These are phyloP conservation scores for Evansstolkia leycettana DNA, from an alignment of 495 filamentous ascomycete genomes.

Conservation along the genomic window DNA sequence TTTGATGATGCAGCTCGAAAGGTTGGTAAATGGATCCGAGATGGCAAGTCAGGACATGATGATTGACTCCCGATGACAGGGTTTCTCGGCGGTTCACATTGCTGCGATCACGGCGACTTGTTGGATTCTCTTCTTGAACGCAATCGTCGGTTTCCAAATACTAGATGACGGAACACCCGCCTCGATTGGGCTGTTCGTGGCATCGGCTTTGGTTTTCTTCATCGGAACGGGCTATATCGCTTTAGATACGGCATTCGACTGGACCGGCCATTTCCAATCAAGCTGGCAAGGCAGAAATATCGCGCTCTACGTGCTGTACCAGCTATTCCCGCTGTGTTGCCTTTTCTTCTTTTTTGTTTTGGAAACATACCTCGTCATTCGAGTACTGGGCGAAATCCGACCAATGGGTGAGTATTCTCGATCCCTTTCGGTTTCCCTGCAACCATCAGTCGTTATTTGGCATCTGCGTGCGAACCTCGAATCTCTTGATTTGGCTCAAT, in stretches of 20 bases:
- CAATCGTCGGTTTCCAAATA: conserved; percentile 82
- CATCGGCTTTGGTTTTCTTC: conserved; percentile 60
- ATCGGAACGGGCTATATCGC: conserved; percentile 92
- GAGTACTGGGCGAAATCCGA: conserved; percentile 69
- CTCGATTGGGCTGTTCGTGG: conserved; percentile 62
- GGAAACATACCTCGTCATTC: conserved; percentile 69
- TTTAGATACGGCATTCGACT: conserved; percentile 81
- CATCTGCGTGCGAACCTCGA: too few relatives aligned
- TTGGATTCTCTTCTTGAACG: conserved; percentile 90
- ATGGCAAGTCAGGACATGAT: neutral
- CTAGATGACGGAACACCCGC: conserved; percentile 86
- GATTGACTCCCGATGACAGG: conserved; percentile 34
- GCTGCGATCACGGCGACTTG: conserved; percentile 75
- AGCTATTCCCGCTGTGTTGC: conserved; percentile 81
- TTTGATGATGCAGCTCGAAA: conserved; percentile 51
- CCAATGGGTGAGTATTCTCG: conserved; percentile 58
- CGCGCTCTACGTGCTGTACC: conserved; percentile 87
- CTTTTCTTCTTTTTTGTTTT: conserved; percentile 72
- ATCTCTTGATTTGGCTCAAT: neutral
- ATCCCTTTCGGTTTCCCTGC: neutral
- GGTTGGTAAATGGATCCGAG: conserved; percentile 8
- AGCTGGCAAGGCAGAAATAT: conserved; percentile 58
- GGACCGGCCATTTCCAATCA: conserved; percentile 62
- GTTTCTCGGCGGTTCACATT: conserved; percentile 86
- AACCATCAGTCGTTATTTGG: too few relatives aligned